Evolutionary conservation across 371 early-diverging fungal species (phyloP).

Genomic region (Apophysomyces trapeziformis): DNA sequence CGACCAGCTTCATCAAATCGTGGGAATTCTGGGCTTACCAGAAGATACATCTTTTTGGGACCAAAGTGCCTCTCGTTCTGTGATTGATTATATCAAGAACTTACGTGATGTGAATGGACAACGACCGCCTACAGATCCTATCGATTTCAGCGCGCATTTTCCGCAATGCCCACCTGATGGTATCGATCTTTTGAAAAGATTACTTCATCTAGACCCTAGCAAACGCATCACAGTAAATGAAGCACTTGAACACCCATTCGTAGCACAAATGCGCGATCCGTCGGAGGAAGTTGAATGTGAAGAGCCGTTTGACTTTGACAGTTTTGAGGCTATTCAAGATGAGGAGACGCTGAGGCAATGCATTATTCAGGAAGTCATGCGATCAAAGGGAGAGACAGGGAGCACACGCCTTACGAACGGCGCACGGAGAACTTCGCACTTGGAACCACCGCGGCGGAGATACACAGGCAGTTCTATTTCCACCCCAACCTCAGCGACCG

Average conservation of each 20-base stretch:
- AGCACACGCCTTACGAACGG: neutral
- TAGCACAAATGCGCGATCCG: conserved; percentile 58
- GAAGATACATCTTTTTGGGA: conserved; percentile 69
- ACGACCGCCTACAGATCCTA: conserved; percentile 49
- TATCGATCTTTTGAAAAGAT: conserved; percentile 72
- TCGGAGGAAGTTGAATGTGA: conserved; percentile 47
- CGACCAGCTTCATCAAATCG: conserved; percentile 93
- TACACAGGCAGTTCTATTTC: conserved; percentile 51
- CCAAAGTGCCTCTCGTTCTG: conserved; percentile 38
- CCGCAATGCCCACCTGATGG: conserved; percentile 65
- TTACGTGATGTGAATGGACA: conserved; percentile 59
- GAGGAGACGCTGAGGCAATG: conserved; percentile 40
- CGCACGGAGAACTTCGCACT: conserved; percentile 7
- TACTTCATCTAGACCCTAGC: conserved; percentile 87
- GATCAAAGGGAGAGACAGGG: conserved; percentile 18
- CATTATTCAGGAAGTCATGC: conserved; percentile 43
- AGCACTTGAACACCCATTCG: conserved; percentile 83
- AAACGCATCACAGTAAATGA: conserved; percentile 82
- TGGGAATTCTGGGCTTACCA: conserved; percentile 95
- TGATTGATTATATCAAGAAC: conserved; percentile 42
- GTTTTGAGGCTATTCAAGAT: conserved; percentile 48
- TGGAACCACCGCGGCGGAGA: conserved; percentile 25
- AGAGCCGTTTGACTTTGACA: conserved; percentile 46
- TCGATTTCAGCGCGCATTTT: conserved; percentile 49
- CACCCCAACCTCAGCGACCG: conserved; percentile 39